Conservation (phyloP, 768 basidiomycete species). For the Boletus rubroflammeus region DNA sequence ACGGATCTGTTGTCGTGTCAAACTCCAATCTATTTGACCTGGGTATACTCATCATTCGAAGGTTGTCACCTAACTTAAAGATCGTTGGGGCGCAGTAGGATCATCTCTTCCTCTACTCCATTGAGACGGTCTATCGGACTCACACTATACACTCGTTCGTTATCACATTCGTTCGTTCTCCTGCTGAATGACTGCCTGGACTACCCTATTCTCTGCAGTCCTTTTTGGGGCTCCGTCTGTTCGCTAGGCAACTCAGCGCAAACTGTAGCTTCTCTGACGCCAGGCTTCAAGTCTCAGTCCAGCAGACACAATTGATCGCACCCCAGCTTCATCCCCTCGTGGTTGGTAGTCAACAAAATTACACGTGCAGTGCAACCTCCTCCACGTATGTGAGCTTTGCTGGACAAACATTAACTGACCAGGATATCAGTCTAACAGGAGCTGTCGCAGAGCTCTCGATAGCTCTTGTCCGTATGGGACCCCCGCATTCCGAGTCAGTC, state of each 20-base stretch:
- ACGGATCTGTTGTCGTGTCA: no score
- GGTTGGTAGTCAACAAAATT: slow-evolving; percentile 51
- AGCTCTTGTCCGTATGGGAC: slow-evolving; percentile 44
- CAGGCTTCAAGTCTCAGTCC: slow-evolving; percentile 20
- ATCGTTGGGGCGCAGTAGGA: not conserved
- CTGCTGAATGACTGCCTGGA: not conserved
- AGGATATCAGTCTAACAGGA: slow-evolving; percentile 30
- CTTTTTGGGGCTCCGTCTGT: not conserved
- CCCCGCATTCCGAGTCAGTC: slow-evolving; percentile 29
- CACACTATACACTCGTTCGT: no score
- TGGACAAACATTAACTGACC: not conserved
- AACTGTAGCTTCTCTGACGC: not conserved
- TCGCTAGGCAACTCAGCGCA: not conserved
- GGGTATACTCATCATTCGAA: no score
- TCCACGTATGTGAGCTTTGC: slow-evolving; percentile 38
- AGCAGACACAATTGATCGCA: slow-evolving; percentile 34
- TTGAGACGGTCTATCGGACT: not conserved
- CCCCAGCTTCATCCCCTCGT: slow-evolving; percentile 45
- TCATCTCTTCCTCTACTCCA: not conserved
- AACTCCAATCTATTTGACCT: no score
- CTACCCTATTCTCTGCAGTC: not conserved
- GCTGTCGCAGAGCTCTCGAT: slow-evolving; percentile 52
- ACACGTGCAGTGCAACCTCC: slow-evolving; percentile 42
- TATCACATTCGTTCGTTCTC: not conserved
- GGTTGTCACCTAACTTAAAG: not conserved